phyloP scores from a whole-genome alignment of 2,329 filamentous ascomycete genomes.

The Aspergillus texensis region DNA sequence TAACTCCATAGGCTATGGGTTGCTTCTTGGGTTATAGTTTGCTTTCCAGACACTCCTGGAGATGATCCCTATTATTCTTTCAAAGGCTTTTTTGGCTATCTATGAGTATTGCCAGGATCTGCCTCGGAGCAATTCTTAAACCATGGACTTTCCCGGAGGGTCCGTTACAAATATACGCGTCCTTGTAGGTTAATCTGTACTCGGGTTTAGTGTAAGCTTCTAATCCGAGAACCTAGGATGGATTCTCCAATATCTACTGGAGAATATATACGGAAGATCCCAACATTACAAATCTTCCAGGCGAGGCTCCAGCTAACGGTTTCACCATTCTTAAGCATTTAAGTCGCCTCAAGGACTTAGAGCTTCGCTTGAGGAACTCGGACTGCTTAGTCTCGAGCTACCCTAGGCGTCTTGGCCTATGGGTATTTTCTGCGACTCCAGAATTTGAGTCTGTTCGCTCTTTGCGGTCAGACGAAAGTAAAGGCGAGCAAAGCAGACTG shows the following conservation, averaged over 20 bases:
- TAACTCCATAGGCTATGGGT: conserved; percentile 23
- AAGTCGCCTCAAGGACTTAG: conserved; percentile 43
- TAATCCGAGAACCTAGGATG: conserved; percentile 39
- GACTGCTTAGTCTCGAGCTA: conserved; percentile 43
- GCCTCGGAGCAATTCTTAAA: conserved; percentile 30
- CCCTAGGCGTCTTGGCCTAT: conserved; percentile 41
- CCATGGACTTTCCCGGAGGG: conserved; percentile 48
- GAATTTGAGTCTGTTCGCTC: conserved; percentile 39
- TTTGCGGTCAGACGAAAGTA: conserved; percentile 28
- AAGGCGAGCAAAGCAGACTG: conserved; percentile 33
- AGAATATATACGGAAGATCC: conserved; percentile 45
- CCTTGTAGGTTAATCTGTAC: conserved; percentile 38
- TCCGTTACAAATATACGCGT: conserved; percentile 46
- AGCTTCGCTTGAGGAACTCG: conserved; percentile 38
- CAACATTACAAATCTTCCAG: conserved; percentile 30
- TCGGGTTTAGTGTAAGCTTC: conserved; percentile 7
- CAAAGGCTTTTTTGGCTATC: conserved; percentile 28
- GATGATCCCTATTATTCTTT: conserved; percentile 35
- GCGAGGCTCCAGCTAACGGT: conserved; percentile 38
- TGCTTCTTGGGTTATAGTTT: conserved; percentile 15
- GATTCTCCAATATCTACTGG: conserved; percentile 47
- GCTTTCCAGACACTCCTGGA: conserved; percentile 27
- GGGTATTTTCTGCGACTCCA: conserved; percentile 44
- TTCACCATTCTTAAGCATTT: conserved; percentile 41
- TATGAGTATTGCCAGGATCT: conserved; percentile 31